Base-by-base conservation (phyloP, 139 green algal species). In the Chlamydomonas applanata region DNA sequence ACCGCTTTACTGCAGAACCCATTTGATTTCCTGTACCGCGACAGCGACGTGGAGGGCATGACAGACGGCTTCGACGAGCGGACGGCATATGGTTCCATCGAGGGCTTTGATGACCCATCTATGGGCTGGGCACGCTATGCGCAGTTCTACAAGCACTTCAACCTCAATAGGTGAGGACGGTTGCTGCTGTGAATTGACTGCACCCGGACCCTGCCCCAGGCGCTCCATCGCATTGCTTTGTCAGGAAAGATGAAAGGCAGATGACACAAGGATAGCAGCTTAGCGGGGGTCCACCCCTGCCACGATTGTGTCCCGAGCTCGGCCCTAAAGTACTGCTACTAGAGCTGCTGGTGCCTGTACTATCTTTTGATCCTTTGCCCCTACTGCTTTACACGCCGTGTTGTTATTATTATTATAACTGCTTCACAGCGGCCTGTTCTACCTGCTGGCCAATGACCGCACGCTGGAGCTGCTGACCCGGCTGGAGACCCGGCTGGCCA, bases 81-180 rank as follows among this genome's bases (percentile, higher is more conserved):
- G 11, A 94, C 87, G 0, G 89, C 94, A 0, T 98, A 98, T 80
- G 95, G 95, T 34, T 72, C 79, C 32, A 95, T 97, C 54, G 89
- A 97, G 56, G 93, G 91, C 49, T 81, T 93, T 4, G 93, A 98
- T 32, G 94, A 98, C 75, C 75, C 83, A 0, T 84, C 74, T 57
- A 97, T 98, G 94, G 94, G 94, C 25, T 98, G 94, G 92, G 78
- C 89, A 16, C 81, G 83, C n/a, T 92, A 82, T 67, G 87, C 87
- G 0, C 87, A 92, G 77, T 85, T 77, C 68, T 82, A 86, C 45
- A 83, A 82, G 52, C 92, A 94, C 79, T 90, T 97, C 67, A 92
- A 93, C 79, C 40, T 97, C 33, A 97, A 97, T 82, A 65, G 74
- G 75, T 75, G 62, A 2, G 52, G 61, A 3, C 40, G 7, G 7